Evolutionary conservation across 768 basidiomycete genomes (phyloP), one percentile per base, ranked within the genome.

Genomic region (Trametes villosa): DNA sequence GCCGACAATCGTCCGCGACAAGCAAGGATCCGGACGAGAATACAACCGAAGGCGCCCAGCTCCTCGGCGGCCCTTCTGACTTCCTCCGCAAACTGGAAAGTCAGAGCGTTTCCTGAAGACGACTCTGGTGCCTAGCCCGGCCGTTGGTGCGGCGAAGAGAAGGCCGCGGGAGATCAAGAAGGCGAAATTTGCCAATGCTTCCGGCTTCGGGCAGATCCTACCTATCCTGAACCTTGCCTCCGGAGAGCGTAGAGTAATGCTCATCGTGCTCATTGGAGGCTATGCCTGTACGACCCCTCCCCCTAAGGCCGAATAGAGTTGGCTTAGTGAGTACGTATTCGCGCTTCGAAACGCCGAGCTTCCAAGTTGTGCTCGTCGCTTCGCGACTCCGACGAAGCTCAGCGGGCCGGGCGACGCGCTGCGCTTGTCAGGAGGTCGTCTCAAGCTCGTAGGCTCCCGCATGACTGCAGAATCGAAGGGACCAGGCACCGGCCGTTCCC

Each of bases 1-100:
- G 6, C 59, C 59, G 59, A 60, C 45, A 60, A 60, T 53, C 44
- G 51, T 41, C 59, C 59, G 59, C 40, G 38, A 36, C 24, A 20
- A 12, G 42, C n/a, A 20, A 46, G 29, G 20, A 20, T 53, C 40
- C n/a, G 33, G 11, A 47, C 24, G 29, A n/a, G 22, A 58, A 53
- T 53, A 18, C 22, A 20, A 36, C 59, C 59, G 51, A 53, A 15
- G 59, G 27, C 48, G 31, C 30, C 18, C 38, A 53, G 18, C 45
- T 24, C 26, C 59, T 41, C 52, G 59, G 52, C 51, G 33, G 31
- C 42, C 27, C 51, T 36, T 30, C 45, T 27, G 45, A 53, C 51
- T 60, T 48, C 36, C 59, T 41, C 45, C 29, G 51, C 34, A 29
- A 1, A 36, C 34, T 38, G 34, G 50, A 51, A 33, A 27, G 33